Evolutionary conservation across 257 asterid species (phyloP), one percentile per base, ranked within the genome.

Genomic region (Mentha longifolia): DNA sequence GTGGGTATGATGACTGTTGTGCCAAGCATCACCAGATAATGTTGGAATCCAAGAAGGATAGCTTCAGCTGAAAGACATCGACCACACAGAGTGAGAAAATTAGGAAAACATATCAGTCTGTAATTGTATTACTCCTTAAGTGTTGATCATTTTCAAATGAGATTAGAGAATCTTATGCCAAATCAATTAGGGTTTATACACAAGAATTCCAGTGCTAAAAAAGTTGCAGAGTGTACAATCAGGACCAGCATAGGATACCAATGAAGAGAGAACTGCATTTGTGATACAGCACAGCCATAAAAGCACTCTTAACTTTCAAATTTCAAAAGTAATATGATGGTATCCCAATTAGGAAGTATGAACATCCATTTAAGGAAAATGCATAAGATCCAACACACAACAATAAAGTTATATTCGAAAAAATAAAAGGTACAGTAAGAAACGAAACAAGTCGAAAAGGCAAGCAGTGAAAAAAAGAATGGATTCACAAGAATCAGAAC

Each of bases 11-110:
- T 85, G 76, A 90, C 97, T 9, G 95, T 73, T 7, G 98, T 92
- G 42, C 96, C 96, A 42, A 92, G 95, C 98, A 90, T 90, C 74
- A 92, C 98, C 61, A 92, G 78, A 77, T 92, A 92, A 78, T 92
- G 98, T 68, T 92, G 98, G 79, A 92, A 92, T 14, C 97, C 98
- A 43, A 90, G 96, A 72, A 92, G 95, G 77, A 92, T 90, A 15
- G 98, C 97, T 74, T 92, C 98, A 35, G 97, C 98, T 92, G 91
- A 74, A 82, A 71, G 64, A 75, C 43, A 71, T 35, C n/a, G 74
- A 73, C 9, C 54, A 46, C 60, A 45, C 39, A 60, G 25, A 54
- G 72, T 68, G 25, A 77, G 65, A 60, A 74, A 50, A 61, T 15
- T 35, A 35, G 39, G 39, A 76, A 41, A 25, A 37, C 39, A 49